Base-by-base conservation (phyloP, 139 green algal genomes). In the Eudorina sp. region DNA sequence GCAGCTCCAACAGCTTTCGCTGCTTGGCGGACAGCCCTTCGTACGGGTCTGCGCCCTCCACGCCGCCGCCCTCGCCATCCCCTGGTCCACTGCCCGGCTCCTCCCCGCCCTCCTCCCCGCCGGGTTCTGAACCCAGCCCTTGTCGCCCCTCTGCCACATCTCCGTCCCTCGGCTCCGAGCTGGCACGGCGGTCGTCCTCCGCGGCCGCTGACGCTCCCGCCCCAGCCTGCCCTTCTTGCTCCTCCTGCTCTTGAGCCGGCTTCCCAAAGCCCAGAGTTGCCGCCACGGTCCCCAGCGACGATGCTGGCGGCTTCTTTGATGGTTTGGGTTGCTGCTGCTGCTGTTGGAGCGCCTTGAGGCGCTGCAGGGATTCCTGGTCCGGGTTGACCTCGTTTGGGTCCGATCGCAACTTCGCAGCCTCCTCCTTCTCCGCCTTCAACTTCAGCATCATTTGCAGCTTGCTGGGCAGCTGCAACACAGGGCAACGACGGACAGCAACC, bases 1-100 rank as follows among this genome's bases (percentile, higher is more conserved):
- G 92, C 87, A 99, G 89, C 89, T 97, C 94, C 31, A 94, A 92
- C 84, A 99, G 91, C 94, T 97, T 97, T n/a, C 93, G 92, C 92
- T 99, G 91, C 74, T 96, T 90, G 21, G 92, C 70, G 6, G 87
- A 93, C 93, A 98, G 94, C 41, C 90, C 92, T 0, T 88, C 92
- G 16, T 92, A 95, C 8, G 94, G 92, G 79, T 98, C 95, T 25
- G 43, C 64, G 8, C 83, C 83, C 51, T 89, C 88, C 70, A 74
- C 55, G 11, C 16, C 46, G 0, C 68, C 86, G 51, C n/a, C 81
- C 13, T 25, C n/a, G n/a, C n/a, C 55, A 23, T 46, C 79, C 7
- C 58, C 77, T 3, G 51, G 11, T 23, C 31, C 48, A 6, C 16
- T 62, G 0, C 31, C 77, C 11, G 36, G 31, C 77, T 84, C 53